phyloP scores from a whole-genome alignment of 352 stramenopile genomes.

The Phytophthora sojae region DNA sequence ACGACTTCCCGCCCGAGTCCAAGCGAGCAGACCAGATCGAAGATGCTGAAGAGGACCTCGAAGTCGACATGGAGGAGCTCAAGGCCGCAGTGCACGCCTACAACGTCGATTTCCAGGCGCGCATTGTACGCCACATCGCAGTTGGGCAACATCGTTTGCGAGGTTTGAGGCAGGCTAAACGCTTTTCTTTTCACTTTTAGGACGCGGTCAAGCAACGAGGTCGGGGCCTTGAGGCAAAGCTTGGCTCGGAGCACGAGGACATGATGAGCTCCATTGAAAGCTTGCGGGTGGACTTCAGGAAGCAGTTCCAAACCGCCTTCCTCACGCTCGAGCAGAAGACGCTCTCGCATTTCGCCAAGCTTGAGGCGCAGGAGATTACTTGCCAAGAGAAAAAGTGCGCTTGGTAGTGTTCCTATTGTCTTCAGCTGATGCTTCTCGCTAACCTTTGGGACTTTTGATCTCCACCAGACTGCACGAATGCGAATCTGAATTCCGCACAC shows the following conservation, averaged over 20 bases:
- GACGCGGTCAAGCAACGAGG: constrained; percentile 77
- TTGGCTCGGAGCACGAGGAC: constrained; percentile 60
- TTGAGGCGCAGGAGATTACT: constrained; percentile 61
- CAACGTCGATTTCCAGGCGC: constrained; percentile 86
- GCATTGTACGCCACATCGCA: constrained; percentile 55
- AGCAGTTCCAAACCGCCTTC: constrained; percentile 62
- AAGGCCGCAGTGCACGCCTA: constrained; percentile 80
- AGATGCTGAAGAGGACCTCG: constrained; percentile 74
- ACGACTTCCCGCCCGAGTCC: constrained; percentile 75
- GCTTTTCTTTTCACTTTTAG: constrained; percentile 25
- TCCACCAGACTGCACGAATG: constrained; percentile 53
- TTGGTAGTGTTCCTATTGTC: neutral
- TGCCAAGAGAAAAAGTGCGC: constrained; percentile 58
- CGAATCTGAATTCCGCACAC: constrained; percentile 62
- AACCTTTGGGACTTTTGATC: constrained; percentile 2
- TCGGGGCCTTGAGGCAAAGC: constrained; percentile 53
- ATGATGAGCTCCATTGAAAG: constrained; percentile 71
- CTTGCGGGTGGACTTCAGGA: constrained; percentile 50
- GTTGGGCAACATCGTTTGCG: no score
- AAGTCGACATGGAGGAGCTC: constrained; percentile 85
- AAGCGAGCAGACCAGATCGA: constrained; percentile 81
- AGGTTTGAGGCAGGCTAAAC: neutral
- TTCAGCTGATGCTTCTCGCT: neutral
- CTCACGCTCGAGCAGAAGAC: constrained; percentile 65
- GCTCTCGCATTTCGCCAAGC: constrained; percentile 62